Conservation (phyloP, 106 monocot genomes). For the Agapanthus africanus region DNA sequence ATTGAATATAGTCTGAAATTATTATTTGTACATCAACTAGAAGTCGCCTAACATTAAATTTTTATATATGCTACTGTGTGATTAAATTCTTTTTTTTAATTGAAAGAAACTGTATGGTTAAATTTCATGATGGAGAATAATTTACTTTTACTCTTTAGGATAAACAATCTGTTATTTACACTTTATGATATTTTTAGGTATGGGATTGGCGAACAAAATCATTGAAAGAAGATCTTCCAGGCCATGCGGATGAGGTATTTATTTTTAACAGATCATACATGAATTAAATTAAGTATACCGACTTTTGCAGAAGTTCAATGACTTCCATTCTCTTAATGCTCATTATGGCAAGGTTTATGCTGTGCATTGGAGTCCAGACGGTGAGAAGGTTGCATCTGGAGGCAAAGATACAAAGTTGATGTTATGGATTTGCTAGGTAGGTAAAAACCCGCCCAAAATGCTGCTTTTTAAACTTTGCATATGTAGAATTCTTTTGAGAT, state of each 20-base stretch:
- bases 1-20: no score
- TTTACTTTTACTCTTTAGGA: neutral
- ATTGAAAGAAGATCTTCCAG: conserved; percentile 94
- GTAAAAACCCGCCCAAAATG: no score
- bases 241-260: conserved; percentile 92
- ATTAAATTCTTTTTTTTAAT: no score
- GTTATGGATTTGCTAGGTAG: conserved; percentile 78
- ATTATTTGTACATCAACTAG: no score
- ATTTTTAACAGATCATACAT: neutral
- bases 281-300: neutral
- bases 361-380: conserved; percentile 95
- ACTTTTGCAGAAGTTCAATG: neutral
- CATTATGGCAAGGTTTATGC: conserved; percentile 59
- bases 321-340: conserved; percentile 1
- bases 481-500: no score
- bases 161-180: neutral
- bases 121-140: neutral
- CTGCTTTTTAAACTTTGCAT: no score
- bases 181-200: conserved; percentile 32
- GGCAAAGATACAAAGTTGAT: conserved; percentile 77
- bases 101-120: neutral
- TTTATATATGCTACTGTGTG: no score
- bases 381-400: conserved; percentile 95
- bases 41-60: no score
- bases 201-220: conserved; percentile 91